A percentile compares a stretch with the other conserved stretches of the same genome.
phyloP scores from a whole-genome alignment of 768 basidiomycete species.

The Pseudohyphozyma bogoriensis region DNA sequence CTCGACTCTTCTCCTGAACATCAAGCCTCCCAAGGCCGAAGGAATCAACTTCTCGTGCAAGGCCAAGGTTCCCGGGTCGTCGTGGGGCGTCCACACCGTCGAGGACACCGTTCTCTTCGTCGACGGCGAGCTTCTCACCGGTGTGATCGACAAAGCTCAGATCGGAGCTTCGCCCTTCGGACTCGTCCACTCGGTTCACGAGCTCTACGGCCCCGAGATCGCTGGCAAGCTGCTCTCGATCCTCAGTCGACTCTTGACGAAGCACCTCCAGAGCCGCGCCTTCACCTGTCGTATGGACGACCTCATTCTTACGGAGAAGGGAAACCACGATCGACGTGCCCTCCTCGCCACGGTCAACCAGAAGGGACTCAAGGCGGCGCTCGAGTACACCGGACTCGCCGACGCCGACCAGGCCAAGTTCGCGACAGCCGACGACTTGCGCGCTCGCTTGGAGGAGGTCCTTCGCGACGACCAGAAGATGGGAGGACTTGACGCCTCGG shows the following conservation, averaged over 20 bases:
- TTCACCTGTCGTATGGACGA: slow-evolving; percentile 99
- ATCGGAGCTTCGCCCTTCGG: slow-evolving; percentile 95
- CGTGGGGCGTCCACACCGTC: slow-evolving; percentile 54
- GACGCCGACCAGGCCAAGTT: slow-evolving; percentile 53
- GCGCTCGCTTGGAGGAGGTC: slow-evolving; percentile 70
- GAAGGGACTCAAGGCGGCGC: slow-evolving; percentile 75
- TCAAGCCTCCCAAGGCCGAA: slow-evolving; percentile 65
- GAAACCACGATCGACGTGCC: slow-evolving; percentile 57
- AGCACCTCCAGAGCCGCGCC: slow-evolving; percentile 89
- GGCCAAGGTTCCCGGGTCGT: slow-evolving; percentile 69
- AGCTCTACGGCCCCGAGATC: slow-evolving; percentile 78
- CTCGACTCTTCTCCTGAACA: slow-evolving; percentile 83
- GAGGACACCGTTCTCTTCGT: slow-evolving; percentile 83
- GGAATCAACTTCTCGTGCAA: slow-evolving; percentile 77
- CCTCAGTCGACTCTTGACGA: slow-evolving; percentile 87
- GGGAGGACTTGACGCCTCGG: slow-evolving; percentile 70
- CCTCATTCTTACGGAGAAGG: slow-evolving; percentile 72
- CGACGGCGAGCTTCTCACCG: slow-evolving; percentile 85
- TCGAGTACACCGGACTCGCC: slow-evolving; percentile 49
- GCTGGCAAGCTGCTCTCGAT: slow-evolving; percentile 88
- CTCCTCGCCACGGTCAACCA: slow-evolving; percentile 58
- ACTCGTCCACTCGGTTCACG: slow-evolving; percentile 91
- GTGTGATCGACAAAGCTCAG: slow-evolving; percentile 91
- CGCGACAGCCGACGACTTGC: slow-evolving; percentile 39
- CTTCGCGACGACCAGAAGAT: slow-evolving; percentile 92